A percentile compares a stretch with the other conserved stretches of the same genome.
phyloP scores from a whole-genome alignment of 352 stramenopile genomes.

The Globisporangium parvum region DNA sequence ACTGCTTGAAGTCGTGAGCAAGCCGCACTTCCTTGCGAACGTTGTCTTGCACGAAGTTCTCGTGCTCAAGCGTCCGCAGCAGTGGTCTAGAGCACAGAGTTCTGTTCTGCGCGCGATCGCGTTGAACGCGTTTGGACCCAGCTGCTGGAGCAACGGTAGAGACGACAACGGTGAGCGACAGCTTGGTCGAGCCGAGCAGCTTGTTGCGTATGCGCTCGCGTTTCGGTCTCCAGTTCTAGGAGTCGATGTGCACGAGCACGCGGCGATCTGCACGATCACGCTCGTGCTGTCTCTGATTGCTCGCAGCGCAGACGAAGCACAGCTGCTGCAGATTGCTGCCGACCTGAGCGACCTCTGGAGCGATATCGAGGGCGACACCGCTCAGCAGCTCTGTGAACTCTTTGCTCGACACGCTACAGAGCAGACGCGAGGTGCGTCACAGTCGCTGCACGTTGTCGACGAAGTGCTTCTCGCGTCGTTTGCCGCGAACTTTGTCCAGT shows the following conservation, averaged over 20 bases:
- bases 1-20: conserved; percentile 34
- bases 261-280: conserved; percentile 34
- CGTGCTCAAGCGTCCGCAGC: conserved; percentile 33
- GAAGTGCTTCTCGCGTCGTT: conserved; percentile 1
- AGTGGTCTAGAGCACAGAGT: conserved; percentile 34
- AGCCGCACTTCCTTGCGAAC: conserved; percentile 40
- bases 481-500: conserved; percentile 1
- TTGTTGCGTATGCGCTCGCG: conserved; percentile 21
- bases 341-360: conserved; percentile 11
- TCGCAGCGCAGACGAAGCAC: not conserved
- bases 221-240: conserved; percentile 31
- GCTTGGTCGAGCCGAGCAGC: conserved; percentile 8
- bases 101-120: conserved; percentile 46
- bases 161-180: not conserved
- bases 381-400: not conserved
- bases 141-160: too few species aligned
- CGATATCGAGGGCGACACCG: conserved; percentile 1
- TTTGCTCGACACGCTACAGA: not conserved
- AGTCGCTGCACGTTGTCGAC: not conserved
- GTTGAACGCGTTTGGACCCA: conserved; percentile 20
- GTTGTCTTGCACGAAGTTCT: conserved; percentile 38
- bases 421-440: not conserved
- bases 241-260: conserved; percentile 25
- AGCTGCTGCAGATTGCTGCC: not conserved
- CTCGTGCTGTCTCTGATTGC: conserved; percentile 28